Percentiles rank a stretch among this genome's conserved stretches.
Conservation (phyloP, 306 rosid genomes). For the Cucurbita argyrosperma region DNA sequence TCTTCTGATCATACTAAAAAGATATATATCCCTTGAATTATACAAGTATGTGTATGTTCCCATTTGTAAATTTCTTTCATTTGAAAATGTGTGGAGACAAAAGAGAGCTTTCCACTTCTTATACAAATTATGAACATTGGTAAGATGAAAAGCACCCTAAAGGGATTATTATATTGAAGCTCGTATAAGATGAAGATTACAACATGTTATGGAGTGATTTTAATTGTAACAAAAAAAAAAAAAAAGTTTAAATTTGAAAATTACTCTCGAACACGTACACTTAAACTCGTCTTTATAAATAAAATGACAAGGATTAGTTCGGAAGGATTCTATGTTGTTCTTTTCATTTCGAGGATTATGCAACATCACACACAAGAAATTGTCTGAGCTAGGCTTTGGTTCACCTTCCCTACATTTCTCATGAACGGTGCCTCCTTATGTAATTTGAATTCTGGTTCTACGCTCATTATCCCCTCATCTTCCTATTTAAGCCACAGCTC, state of each 20-base stretch:
- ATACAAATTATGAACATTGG: too few relatives aligned
- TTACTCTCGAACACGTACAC: neutral
- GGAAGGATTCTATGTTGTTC: neutral
- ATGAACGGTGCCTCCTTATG: constrained; percentile 8
- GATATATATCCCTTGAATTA: too few relatives aligned
- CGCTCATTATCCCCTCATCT: too few relatives aligned
- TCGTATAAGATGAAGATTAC: too few relatives aligned
- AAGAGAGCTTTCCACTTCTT: neutral
- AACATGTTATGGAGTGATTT: neutral
- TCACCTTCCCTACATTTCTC: neutral
- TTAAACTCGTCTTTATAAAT: too few relatives aligned
- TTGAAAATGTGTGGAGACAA: neutral
- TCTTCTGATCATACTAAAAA: neutral
- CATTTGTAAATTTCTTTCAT: neutral
- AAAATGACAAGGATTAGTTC: too few relatives aligned
- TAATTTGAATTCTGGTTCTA: constrained; percentile 12
- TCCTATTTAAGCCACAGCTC: too few relatives aligned
- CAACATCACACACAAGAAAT: constrained; percentile 59
- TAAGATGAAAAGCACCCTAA: neutral
- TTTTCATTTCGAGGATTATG: constrained; percentile 39
- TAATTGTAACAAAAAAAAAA: too few relatives aligned
- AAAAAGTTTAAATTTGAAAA: too few relatives aligned
- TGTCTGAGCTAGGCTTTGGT: constrained; percentile 64
- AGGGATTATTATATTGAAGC: too few relatives aligned
- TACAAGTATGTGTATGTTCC: neutral